A percentile compares a stretch with the other conserved stretches of the same genome.
phyloP scores from a whole-genome alignment of 257 asterid species.

The Anisodus acutangulus region DNA sequence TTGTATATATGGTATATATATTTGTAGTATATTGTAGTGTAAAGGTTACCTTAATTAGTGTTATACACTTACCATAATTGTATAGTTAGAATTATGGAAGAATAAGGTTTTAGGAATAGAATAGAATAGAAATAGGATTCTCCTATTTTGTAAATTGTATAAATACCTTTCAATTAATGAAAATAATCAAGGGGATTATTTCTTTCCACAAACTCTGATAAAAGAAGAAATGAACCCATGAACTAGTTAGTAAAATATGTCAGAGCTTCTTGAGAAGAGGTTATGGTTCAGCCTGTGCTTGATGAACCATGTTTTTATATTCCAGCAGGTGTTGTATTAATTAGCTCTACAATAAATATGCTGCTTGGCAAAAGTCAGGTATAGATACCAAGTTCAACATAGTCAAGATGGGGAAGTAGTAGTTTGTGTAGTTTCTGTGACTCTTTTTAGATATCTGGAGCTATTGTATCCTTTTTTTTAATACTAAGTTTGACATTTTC shows the following conservation, averaged over 20 bases:
- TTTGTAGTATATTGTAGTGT: too few relatives aligned
- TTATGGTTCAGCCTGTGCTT: background rate
- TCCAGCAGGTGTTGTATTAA: background rate
- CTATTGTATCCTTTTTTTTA: background rate
- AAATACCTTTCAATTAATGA: too few relatives aligned
- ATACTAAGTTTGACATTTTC: conserved; percentile 23
- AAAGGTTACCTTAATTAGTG: too few relatives aligned
- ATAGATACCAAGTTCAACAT: background rate
- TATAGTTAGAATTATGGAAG: too few relatives aligned
- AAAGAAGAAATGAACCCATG: conserved; percentile 8
- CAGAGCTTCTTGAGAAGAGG: conserved; percentile 19
- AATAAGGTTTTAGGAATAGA: too few relatives aligned
- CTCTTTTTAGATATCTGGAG: background rate
- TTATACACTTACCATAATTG: too few relatives aligned
- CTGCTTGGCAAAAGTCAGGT: background rate
- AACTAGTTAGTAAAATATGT: background rate
- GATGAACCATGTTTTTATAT: background rate
- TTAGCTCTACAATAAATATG: background rate
- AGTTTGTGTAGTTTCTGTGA: background rate
- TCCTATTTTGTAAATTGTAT: too few relatives aligned
- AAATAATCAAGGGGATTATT: too few relatives aligned
- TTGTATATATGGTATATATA: too few relatives aligned
- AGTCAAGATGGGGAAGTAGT: conserved; percentile 17
- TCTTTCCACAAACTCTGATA: conserved; percentile 12
- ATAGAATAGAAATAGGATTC: too few relatives aligned